Evolutionary conservation across 352 stramenopile genomes (phyloP).

Genomic region (Peronospora belbahrii): DNA sequence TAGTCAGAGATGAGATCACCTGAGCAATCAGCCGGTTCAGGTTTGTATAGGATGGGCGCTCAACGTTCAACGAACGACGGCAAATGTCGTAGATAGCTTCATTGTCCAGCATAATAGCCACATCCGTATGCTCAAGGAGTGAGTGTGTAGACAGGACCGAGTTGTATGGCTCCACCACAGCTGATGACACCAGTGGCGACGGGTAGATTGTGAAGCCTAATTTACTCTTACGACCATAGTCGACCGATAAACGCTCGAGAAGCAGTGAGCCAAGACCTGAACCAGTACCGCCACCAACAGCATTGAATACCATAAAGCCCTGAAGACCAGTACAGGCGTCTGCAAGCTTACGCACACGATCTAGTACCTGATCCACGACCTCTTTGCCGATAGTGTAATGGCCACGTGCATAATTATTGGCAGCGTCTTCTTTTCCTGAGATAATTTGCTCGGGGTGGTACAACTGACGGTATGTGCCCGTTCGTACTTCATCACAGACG

Average conservation of each 20-base stretch:
- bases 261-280: slow-evolving; percentile 95
- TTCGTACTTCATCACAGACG: slow-evolving; percentile 94
- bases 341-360: slow-evolving; percentile 94
- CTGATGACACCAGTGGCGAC: slow-evolving; percentile 93
- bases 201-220: slow-evolving; percentile 96
- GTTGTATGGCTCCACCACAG: slow-evolving; percentile 99
- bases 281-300: slow-evolving; percentile 94
- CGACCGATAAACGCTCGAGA: slow-evolving; percentile 93
- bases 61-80: slow-evolving; percentile 91
- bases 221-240: slow-evolving; percentile 97
- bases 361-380: slow-evolving; percentile 92
- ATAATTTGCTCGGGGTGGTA: slow-evolving; percentile 99
- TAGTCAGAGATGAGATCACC: slow-evolving; percentile 94
- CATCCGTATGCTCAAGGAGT: slow-evolving; percentile 96
- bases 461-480: slow-evolving; percentile 92
- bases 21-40: slow-evolving; percentile 96
- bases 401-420: slow-evolving; percentile 89
- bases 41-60: slow-evolving; percentile 94
- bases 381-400: slow-evolving; percentile 93
- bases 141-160: slow-evolving; percentile 92
- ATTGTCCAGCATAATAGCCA: slow-evolving; percentile 95
- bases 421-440: slow-evolving; percentile 94
- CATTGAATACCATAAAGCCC: slow-evolving; percentile 97
- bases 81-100: slow-evolving; percentile 95
- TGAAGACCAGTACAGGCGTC: slow-evolving; percentile 96